Conservation (phyloP, 305 asterid species). For the Fraxinus angustifolia region DNA sequence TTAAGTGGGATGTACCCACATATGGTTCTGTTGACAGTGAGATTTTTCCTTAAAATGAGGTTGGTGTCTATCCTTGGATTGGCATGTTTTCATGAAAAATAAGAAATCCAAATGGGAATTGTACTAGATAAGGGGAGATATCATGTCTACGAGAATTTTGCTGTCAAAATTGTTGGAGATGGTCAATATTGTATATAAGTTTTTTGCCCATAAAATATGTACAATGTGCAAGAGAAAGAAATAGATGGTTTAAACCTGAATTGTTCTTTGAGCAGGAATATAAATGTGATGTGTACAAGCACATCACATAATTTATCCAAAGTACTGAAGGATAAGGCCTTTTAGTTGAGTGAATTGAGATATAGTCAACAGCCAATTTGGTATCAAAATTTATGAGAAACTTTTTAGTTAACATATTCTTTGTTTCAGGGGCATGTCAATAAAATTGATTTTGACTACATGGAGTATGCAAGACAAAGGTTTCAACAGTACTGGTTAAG, state of each 20-base stretch:
- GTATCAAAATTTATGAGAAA: not conserved
- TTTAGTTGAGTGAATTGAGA: not conserved
- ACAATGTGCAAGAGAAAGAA: not conserved
- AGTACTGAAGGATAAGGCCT: not conserved
- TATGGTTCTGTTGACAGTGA: not conserved
- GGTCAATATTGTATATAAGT: not conserved
- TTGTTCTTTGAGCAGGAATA: not conserved
- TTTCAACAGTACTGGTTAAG: conserved; percentile 46
- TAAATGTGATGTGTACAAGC: not conserved
- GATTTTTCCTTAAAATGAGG: not conserved
- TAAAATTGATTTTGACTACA: conserved; percentile 56
- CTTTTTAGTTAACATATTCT: not conserved
- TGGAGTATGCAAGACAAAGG: conserved; percentile 57
- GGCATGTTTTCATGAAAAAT: not conserved
- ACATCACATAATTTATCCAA: not conserved
- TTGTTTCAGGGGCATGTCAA: conserved; percentile 52
- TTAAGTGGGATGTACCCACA: not conserved
- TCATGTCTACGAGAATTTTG: not conserved
- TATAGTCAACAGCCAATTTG: not conserved
- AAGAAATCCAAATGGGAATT: not conserved
- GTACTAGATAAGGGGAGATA: not conserved
- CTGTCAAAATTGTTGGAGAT: not conserved
- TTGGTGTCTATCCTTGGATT: not conserved
- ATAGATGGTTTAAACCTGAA: not conserved
- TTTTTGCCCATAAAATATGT: not conserved